A percentile compares a stretch with the other conserved stretches of the same genome.
Conservation (phyloP, 2,329 filamentous ascomycete species). For the Ambrosiella cleistominuta region DNA sequence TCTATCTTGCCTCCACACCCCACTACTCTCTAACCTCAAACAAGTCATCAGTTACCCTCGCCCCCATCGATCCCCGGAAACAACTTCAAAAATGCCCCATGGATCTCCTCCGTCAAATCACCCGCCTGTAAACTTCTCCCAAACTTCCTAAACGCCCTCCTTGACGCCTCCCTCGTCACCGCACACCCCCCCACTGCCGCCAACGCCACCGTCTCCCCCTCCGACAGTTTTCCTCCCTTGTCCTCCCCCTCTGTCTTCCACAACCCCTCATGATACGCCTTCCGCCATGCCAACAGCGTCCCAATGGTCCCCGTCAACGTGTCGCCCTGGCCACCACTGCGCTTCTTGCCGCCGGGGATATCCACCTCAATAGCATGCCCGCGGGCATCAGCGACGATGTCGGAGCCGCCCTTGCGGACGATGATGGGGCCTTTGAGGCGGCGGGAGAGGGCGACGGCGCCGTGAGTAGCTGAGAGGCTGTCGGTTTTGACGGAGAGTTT, state of each 20-base stretch:
- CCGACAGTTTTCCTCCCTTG: conserved; percentile 22
- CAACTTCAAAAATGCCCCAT: conserved; percentile 59
- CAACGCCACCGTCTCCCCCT: conserved; percentile 50
- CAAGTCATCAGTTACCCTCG: neutral
- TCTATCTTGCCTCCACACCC: neutral
- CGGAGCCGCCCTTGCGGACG: conserved; percentile 69
- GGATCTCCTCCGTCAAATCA: conserved; percentile 81
- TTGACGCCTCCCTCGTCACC: conserved; percentile 76
- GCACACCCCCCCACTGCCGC: conserved; percentile 75
- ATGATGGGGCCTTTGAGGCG: conserved; percentile 78
- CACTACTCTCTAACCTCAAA: neutral
- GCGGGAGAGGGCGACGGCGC: conserved; percentile 49
- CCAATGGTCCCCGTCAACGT: conserved; percentile 80
- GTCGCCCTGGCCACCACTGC: conserved; percentile 88
- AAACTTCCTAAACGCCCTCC: conserved; percentile 68
- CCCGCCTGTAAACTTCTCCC: conserved; percentile 82
- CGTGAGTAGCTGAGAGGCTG: conserved; percentile 22
- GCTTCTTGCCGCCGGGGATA: conserved; percentile 68
- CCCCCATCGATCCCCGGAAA: conserved; percentile 44
- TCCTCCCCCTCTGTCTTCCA: conserved; percentile 46
- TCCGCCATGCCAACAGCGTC: conserved; percentile 75
- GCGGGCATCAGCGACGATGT: conserved; percentile 39
- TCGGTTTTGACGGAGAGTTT: conserved; percentile 33
- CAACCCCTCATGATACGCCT: conserved; percentile 65
- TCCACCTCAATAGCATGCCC: conserved; percentile 33